A percentile compares a stretch with the other conserved stretches of the same genome.
Evolutionary conservation across 352 stramenopile species (phyloP).

Genomic region (Phytophthora aleatoria): DNA sequence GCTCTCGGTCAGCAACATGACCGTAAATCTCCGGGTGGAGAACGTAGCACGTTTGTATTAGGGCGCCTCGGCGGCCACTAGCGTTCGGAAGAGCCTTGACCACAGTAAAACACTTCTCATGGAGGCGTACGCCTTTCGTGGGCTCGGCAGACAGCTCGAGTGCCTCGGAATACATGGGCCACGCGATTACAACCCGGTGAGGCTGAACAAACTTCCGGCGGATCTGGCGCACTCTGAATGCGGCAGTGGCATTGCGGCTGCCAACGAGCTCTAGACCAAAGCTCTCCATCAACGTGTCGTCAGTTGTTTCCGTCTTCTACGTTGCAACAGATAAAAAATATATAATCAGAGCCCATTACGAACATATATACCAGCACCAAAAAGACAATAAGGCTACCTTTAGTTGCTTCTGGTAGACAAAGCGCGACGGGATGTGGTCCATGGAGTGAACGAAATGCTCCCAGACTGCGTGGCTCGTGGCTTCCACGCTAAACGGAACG

Average conservation of each 20-base stretch:
- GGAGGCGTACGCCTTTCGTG: slow-evolving; percentile 58
- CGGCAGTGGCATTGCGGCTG: slow-evolving; percentile 50
- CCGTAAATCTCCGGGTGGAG: slow-evolving; percentile 67
- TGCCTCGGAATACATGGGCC: slow-evolving; percentile 56
- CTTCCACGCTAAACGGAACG: slow-evolving; percentile 50
- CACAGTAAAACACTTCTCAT: slow-evolving; percentile 68
- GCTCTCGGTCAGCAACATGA: slow-evolving; percentile 62
- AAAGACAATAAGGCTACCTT: slow-evolving; percentile 33
- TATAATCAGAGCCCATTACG: slow-evolving; percentile 5
- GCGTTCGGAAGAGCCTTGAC: slow-evolving; percentile 52
- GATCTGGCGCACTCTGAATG: slow-evolving; percentile 63
- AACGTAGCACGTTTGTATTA: slow-evolving; percentile 78
- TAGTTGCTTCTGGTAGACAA: slow-evolving; percentile 57
- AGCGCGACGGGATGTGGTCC: slow-evolving; percentile 60
- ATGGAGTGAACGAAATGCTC: slow-evolving; percentile 61
- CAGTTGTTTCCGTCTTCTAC: slow-evolving; percentile 48
- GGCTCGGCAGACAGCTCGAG: slow-evolving; percentile 54
- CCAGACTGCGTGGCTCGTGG: slow-evolving; percentile 51
- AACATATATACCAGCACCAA: neutral
- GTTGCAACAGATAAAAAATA: slow-evolving; percentile 25
- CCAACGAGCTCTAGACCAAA: slow-evolving; percentile 56
- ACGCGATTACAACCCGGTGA: slow-evolving; percentile 63
- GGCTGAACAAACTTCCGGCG: slow-evolving; percentile 54
- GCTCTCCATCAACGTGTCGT: slow-evolving; percentile 61
- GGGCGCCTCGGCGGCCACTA: slow-evolving; percentile 42